phyloP scores from a whole-genome alignment of 2,329 filamentous ascomycete genomes.

The Penicillium sp. region DNA sequence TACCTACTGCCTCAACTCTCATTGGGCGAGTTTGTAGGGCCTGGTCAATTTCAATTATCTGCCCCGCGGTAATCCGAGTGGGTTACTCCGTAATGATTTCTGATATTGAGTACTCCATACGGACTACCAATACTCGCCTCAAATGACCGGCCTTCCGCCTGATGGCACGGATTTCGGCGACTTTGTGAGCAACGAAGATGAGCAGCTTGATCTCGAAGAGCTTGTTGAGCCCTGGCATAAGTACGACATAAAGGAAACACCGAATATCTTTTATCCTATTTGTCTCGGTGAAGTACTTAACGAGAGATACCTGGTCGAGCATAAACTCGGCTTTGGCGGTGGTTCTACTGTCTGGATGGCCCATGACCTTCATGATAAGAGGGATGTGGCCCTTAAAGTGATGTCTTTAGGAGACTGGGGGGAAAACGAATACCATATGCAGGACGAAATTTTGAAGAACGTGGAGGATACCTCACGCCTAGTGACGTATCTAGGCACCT shows the following conservation, averaged over 20 bases:
- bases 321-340: slow-evolving; percentile 26
- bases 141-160: background rate
- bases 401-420: slow-evolving; percentile 17
- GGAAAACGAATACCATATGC: slow-evolving; percentile 18
- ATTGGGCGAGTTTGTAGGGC: no score
- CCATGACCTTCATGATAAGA: slow-evolving; percentile 17
- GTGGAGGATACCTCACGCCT: slow-evolving; percentile 18
- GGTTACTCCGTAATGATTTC: no score
- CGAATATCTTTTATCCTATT: slow-evolving; percentile 18
- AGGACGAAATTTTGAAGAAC: slow-evolving; percentile 19
- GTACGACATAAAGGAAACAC: slow-evolving; percentile 12
- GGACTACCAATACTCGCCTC: no score
- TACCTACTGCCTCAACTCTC: no score
- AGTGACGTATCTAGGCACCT: slow-evolving; percentile 19
- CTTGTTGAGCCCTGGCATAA: slow-evolving; percentile 18
- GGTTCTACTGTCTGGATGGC: slow-evolving; percentile 29
- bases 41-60: no score
- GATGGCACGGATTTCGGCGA: slow-evolving; percentile 8
- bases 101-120: no score
- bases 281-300: slow-evolving; percentile 19
- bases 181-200: slow-evolving; percentile 13
- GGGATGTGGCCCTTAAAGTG: slow-evolving; percentile 24
- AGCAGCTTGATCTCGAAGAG: slow-evolving; percentile 17
- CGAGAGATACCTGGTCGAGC: slow-evolving; percentile 22
- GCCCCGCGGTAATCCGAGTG: no score